phyloP scores from a whole-genome alignment of 2,329 filamentous ascomycete species.

The Colletotrichum karsti region DNA sequence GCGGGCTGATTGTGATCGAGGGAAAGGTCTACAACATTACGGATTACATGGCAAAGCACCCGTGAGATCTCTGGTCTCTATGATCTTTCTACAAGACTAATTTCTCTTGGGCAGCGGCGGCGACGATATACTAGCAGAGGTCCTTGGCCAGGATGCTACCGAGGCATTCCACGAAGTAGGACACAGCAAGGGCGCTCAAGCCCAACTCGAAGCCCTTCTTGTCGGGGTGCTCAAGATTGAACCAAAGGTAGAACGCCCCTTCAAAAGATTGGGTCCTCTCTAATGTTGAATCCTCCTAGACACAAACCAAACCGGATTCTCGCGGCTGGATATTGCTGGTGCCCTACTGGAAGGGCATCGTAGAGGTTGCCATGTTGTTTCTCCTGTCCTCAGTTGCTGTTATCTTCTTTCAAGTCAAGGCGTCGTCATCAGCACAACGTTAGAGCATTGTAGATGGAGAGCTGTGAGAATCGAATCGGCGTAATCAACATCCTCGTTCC shows the following conservation, averaged over 20 bases:
- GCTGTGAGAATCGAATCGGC: background rate
- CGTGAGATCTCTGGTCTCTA: background rate
- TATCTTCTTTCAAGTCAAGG: too few relatives aligned
- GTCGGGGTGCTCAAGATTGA: background rate
- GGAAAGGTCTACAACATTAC: background rate
- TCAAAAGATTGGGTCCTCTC: rapidly evolving
- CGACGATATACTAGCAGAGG: background rate
- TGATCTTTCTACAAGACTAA: background rate
- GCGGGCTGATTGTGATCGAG: background rate
- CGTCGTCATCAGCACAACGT: too few relatives aligned
- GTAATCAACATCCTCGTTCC: background rate
- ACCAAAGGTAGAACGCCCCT: background rate
- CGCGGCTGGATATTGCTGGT: too few relatives aligned
- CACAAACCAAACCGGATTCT: too few relatives aligned
- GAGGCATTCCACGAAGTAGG: background rate
- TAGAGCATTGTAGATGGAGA: too few relatives aligned
- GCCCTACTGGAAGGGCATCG: too few relatives aligned
- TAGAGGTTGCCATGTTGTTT: too few relatives aligned
- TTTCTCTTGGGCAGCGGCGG: background rate
- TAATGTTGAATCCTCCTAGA: too few relatives aligned
- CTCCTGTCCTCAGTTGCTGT: too few relatives aligned
- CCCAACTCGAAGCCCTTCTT: background rate
- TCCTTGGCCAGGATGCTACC: background rate
- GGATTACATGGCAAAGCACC: background rate
- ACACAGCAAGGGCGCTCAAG: background rate